These are phyloP conservation scores for Thielaviopsis euricoi DNA, from an alignment of 2,329 filamentous ascomycete species.

Conservation along the genomic window DNA sequence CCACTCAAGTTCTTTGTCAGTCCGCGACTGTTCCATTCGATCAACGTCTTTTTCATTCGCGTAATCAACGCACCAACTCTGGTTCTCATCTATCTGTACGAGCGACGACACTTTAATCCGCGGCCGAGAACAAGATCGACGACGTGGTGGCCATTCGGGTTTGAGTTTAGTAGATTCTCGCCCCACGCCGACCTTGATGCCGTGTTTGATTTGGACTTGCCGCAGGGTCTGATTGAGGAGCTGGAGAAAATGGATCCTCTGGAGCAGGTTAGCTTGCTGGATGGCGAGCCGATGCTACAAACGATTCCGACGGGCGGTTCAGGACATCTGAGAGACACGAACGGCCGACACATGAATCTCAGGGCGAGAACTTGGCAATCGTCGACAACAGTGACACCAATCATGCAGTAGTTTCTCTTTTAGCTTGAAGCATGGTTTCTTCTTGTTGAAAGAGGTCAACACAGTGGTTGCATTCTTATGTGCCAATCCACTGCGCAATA, in stretches of 20 bases:
- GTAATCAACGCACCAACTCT: constrained; percentile 47
- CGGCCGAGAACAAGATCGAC: not conserved
- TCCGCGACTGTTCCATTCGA: constrained; percentile 50
- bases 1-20: constrained; percentile 48
- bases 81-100: constrained; percentile 42
- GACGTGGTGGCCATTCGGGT: constrained; percentile 16
- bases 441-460: no score
- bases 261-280: constrained; percentile 20
- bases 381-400: not conserved
- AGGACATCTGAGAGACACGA: not conserved
- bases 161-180: constrained; percentile 31
- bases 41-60: constrained; percentile 50
- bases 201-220: constrained; percentile 43
- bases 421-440: no score
- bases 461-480: no score
- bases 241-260: constrained; percentile 21
- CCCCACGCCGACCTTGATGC: constrained; percentile 44
- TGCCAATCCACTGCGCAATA: no score
- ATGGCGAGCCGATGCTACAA: constrained; percentile 19
- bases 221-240: constrained; percentile 22
- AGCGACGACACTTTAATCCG: constrained; percentile 33
- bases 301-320: constrained; percentile 5
- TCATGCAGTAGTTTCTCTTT: no score
- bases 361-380: not conserved
- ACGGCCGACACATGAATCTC: not conserved